Evolutionary conservation across 352 stramenopile genomes (phyloP).

Genomic region (Vaucheria bursata): DNA sequence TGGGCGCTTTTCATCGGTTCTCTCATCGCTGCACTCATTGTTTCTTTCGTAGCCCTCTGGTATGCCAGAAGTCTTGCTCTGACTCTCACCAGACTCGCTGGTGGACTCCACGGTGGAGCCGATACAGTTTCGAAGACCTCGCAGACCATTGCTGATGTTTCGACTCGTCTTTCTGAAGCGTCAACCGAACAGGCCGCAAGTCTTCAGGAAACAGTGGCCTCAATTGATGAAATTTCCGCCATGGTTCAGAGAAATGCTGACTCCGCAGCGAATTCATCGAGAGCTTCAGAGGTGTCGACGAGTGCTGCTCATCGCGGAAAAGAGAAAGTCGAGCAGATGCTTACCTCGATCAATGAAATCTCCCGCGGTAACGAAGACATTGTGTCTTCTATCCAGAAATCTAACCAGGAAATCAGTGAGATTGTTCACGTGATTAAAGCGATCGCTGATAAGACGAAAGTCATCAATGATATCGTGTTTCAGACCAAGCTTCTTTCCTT

Average conservation of each 20-base stretch:
- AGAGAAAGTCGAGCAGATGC: slow-evolving; percentile 4
- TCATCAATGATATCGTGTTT: slow-evolving; percentile 13
- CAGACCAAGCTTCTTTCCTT: slow-evolving; percentile 10
- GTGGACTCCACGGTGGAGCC: neutral
- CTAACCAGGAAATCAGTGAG: neutral
- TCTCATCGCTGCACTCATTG: neutral
- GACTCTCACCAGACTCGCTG: neutral
- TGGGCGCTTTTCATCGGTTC: neutral
- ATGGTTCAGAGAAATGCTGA: neutral
- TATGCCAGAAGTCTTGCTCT: neutral
- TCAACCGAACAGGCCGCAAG: neutral
- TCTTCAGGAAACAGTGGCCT: neutral
- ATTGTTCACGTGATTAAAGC: neutral
- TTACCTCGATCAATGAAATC: neutral
- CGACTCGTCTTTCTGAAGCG: neutral
- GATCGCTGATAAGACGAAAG: slow-evolving; percentile 1
- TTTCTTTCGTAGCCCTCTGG: neutral
- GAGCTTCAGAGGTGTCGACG: neutral
- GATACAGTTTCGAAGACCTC: neutral
- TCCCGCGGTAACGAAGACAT: neutral
- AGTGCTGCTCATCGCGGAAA: neutral
- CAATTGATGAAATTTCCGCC: neutral
- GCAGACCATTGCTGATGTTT: neutral
- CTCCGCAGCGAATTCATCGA: neutral
- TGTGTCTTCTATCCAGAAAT: neutral